phyloP scores from a whole-genome alignment of 192 early-diverging fungal species.

The Backusella psychrophila region DNA sequence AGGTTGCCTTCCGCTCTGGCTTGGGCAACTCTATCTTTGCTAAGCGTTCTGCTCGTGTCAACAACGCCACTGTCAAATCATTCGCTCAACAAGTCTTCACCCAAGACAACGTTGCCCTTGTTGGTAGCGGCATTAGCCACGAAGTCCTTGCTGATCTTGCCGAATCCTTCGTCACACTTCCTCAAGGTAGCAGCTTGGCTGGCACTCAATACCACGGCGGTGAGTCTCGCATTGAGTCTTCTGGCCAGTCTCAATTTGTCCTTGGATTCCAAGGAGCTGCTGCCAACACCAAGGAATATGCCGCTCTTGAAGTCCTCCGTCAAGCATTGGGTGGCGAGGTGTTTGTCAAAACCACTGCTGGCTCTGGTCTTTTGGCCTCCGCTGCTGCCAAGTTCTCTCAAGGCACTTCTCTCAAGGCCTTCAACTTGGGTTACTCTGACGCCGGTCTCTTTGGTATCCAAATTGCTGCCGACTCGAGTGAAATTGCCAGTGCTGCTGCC shows the following conservation, averaged over 20 bases:
- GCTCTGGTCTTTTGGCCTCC: conserved; percentile 64
- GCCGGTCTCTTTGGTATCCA: conserved; percentile 88
- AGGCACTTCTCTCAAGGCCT: conserved; percentile 63
- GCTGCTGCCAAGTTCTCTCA: conserved; percentile 53
- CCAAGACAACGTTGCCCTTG: conserved; percentile 75
- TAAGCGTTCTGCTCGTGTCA: conserved; percentile 57
- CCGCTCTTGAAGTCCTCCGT: conserved; percentile 62
- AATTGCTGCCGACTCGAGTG: conserved; percentile 54
- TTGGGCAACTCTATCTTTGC: conserved; percentile 95
- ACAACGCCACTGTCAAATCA: conserved; percentile 65
- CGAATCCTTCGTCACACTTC: conserved; percentile 50
- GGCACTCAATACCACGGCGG: conserved; percentile 81
- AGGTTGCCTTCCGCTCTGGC: conserved; percentile 89
- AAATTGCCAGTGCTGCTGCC: conserved; percentile 61
- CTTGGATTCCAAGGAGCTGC: conserved; percentile 80
- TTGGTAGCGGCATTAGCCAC: conserved; percentile 81
- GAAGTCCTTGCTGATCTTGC: conserved; percentile 67
- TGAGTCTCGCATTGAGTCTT: conserved; percentile 72
- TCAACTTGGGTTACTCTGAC: conserved; percentile 87
- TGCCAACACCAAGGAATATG: conserved; percentile 55
- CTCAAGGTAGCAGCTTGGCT: conserved; percentile 26
- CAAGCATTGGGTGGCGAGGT: conserved; percentile 59
- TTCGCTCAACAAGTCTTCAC: conserved; percentile 74
- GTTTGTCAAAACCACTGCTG: conserved; percentile 63
- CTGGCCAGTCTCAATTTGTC: conserved; percentile 59